phyloP scores from a whole-genome alignment of 495 filamentous ascomycete genomes.

The Apodospora peruviana region DNA sequence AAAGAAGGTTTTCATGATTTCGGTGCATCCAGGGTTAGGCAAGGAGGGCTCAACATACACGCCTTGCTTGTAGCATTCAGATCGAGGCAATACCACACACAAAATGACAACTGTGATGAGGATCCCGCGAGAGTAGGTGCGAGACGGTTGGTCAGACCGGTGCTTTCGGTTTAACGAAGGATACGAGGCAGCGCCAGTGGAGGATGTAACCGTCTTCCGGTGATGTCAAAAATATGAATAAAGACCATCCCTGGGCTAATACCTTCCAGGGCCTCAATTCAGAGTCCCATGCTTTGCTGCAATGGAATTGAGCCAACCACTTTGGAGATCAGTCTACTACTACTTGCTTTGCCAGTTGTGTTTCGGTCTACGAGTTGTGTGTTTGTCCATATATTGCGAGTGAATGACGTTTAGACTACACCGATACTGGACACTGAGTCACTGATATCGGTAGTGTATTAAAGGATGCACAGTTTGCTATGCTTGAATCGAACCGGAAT shows the following conservation, averaged over 20 bases:
- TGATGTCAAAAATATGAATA: slow-evolving; percentile 8
- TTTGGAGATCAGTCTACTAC: no score
- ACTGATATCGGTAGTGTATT: no score
- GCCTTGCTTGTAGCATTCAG: slow-evolving; percentile 41
- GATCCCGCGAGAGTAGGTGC: slow-evolving; percentile 24
- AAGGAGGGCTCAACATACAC: slow-evolving; percentile 41
- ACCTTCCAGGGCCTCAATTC: not conserved
- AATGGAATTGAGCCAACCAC: not conserved
- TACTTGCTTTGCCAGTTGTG: no score
- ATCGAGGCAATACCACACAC: slow-evolving; percentile 35
- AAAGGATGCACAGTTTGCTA: no score
- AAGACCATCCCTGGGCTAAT: slow-evolving; percentile 20
- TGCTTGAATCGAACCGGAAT: no score
- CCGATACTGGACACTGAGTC: no score
- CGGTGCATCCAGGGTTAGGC: slow-evolving; percentile 50
- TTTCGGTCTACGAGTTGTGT: no score
- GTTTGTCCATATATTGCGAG: no score
- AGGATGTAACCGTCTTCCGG: slow-evolving; percentile 8
- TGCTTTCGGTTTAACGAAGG: not conserved
- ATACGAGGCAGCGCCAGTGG: slow-evolving; percentile 14
- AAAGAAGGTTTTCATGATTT: slow-evolving; percentile 46
- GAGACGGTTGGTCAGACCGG: slow-evolving; percentile 14
- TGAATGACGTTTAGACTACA: no score
- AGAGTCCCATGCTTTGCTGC: not conserved
- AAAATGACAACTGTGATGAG: slow-evolving; percentile 30